Percentiles rank a stretch among this genome's conserved stretches.
Conservation (phyloP, 1,284 basidiomycete species). For the Phellopilus nigrolimitatus region DNA sequence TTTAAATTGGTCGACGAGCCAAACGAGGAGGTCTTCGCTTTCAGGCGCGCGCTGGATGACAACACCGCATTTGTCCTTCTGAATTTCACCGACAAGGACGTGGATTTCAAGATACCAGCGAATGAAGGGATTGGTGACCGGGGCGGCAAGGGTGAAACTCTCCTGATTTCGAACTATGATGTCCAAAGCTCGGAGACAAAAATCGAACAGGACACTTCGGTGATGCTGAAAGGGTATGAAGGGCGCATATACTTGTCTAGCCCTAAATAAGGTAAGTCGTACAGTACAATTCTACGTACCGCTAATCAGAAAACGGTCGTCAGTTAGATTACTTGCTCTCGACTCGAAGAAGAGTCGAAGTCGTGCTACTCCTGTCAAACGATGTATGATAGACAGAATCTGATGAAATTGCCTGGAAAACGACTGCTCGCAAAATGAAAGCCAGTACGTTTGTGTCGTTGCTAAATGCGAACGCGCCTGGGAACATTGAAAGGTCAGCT, state of each 20-base stretch:
- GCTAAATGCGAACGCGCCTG: no score
- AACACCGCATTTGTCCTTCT: constrained; percentile 41
- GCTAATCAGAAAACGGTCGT: no score
- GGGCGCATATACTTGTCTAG: constrained; percentile 31
- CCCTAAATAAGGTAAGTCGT: not conserved
- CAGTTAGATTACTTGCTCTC: no score
- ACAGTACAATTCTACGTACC: no score
- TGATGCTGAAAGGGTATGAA: constrained; percentile 32
- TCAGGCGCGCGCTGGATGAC: constrained; percentile 40
- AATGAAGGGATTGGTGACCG: constrained; percentile 16
- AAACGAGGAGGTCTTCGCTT: constrained; percentile 53
- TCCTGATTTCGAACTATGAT: constrained; percentile 13
- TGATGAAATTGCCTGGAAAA: no score
- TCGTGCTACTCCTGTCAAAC: no score
- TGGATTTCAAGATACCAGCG: constrained; percentile 25
- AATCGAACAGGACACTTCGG: constrained; percentile 4
- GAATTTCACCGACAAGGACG: constrained; percentile 43
- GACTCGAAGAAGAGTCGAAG: no score
- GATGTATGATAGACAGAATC: no score
- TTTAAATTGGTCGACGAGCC: constrained; percentile 43
- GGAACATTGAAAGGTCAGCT: no score
- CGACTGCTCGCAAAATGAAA: no score
- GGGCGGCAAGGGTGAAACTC: constrained; percentile 29
- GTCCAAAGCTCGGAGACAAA: constrained; percentile 18
- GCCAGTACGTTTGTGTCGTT: no score